Conservation (phyloP, 2,329 filamentous ascomycete species). For the Fusarium sp. region DNA sequence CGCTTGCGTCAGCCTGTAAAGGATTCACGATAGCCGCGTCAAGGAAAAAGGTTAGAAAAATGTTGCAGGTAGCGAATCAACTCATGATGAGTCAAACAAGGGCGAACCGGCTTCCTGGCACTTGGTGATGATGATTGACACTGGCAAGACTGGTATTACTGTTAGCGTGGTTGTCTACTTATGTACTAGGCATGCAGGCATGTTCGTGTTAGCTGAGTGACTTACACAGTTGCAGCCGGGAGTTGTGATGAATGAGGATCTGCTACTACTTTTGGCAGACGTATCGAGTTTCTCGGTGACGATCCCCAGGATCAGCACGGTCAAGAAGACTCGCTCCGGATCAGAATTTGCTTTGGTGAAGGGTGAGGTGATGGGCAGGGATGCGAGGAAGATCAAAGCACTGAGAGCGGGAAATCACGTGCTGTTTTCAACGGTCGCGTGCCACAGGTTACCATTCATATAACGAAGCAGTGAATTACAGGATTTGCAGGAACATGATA, state of each 20-base stretch:
- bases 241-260: constrained; percentile 25
- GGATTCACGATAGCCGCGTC: constrained; percentile 10
- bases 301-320: constrained; percentile 26
- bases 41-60: not conserved
- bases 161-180: constrained; percentile 15
- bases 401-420: constrained; percentile 23
- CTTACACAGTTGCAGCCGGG: constrained; percentile 27
- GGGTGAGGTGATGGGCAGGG: constrained; percentile 10
- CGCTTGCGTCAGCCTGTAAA: constrained; percentile 27
- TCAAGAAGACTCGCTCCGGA: constrained; percentile 1
- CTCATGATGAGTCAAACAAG: constrained; percentile 11
- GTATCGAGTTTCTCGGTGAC: constrained; percentile 6
- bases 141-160: constrained; percentile 13
- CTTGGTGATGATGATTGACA: constrained; percentile 18
- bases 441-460: too few relatives aligned
- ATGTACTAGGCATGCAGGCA: too few relatives aligned
- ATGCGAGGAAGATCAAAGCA: constrained; percentile 3
- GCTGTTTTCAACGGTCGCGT: not conserved
- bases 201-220: constrained; percentile 15
- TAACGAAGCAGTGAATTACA: not conserved
- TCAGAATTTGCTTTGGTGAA: constrained; percentile 7
- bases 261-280: constrained; percentile 27
- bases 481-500: not conserved
- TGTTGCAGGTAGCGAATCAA: constrained; percentile 7
- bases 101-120: constrained; percentile 4